phyloP scores from a whole-genome alignment of 2,329 filamentous ascomycete species.

The Ophiostoma sp. region DNA sequence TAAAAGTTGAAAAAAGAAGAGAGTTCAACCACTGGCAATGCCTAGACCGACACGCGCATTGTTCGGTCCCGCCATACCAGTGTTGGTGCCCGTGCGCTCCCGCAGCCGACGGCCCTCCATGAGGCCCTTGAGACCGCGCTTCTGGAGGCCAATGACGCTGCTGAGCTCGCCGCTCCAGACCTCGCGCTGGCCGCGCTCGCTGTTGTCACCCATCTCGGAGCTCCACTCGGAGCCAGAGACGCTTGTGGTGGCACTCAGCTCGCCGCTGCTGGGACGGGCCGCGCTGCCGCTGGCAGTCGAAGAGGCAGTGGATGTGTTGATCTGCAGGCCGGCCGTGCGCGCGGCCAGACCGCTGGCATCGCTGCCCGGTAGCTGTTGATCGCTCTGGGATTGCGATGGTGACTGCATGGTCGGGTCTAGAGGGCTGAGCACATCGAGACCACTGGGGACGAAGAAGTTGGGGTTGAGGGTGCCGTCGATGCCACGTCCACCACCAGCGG shows the following conservation, averaged over 20 bases:
- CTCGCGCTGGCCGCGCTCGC: constrained; percentile 55
- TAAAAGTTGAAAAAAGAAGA: not conserved
- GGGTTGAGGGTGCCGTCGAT: constrained; percentile 68
- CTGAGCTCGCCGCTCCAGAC: constrained; percentile 81
- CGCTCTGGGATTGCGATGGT: not conserved
- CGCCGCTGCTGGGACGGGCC: constrained; percentile 46
- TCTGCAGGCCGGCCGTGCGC: constrained; percentile 46
- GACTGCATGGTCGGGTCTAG: constrained; percentile 30
- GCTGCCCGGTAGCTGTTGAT: constrained; percentile 26
- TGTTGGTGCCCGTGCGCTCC: constrained; percentile 60
- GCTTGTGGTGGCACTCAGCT: constrained; percentile 52
- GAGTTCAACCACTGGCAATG: constrained; percentile 28
- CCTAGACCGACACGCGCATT: constrained; percentile 29
- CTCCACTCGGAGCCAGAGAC: constrained; percentile 58
- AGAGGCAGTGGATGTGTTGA: constrained; percentile 46
- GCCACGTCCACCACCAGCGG: constrained; percentile 85
- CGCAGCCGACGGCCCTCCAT: constrained; percentile 92
- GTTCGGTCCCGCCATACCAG: constrained; percentile 13
- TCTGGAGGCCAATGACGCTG: constrained; percentile 92
- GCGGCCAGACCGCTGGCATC: constrained; percentile 38
- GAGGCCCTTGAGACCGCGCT: constrained; percentile 82
- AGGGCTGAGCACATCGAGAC: constrained; percentile 45
- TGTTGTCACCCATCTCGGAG: constrained; percentile 54
- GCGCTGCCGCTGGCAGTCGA: constrained; percentile 30
- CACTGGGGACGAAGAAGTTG: constrained; percentile 58